These are phyloP conservation scores for Cladorrhinum samala DNA, from an alignment of 495 filamentous ascomycete species.

Conservation along the genomic window DNA sequence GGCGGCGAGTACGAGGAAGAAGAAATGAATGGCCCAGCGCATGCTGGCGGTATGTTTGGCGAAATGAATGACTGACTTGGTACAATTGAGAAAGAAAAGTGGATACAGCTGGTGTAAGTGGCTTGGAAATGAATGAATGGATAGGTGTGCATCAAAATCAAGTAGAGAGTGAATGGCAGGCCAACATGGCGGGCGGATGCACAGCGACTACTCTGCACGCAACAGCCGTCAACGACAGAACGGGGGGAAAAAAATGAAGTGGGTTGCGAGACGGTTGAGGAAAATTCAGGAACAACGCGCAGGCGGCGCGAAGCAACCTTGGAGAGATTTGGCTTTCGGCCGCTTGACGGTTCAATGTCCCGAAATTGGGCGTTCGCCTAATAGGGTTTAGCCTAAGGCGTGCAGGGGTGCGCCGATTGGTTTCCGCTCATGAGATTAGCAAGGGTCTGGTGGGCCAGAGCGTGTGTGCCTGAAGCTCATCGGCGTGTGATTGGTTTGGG, in stretches of 20 bases:
- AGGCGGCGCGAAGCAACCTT: background rate
- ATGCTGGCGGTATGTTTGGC: conserved; percentile 6
- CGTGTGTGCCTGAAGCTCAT: too few species aligned
- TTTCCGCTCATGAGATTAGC: background rate
- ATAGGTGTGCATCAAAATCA: conserved; percentile 1
- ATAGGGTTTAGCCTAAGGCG: background rate
- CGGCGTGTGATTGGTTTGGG: too few species aligned
- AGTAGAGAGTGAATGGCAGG: conserved; percentile 12
- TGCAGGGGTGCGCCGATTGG: conserved; percentile 4
- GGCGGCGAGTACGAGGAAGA: conserved; percentile 17
- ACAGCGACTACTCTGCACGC: background rate
- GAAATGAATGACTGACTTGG: conserved; percentile 5
- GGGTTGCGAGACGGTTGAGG: background rate
- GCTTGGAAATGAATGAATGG: conserved; percentile 2
- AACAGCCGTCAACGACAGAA: background rate
- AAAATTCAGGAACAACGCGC: background rate
- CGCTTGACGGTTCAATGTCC: background rate
- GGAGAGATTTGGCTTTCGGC: conserved; percentile 5
- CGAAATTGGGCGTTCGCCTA: conserved; percentile 1
- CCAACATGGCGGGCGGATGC: conserved; percentile 6
- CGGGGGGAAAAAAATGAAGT: background rate
- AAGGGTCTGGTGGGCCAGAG: too few species aligned
- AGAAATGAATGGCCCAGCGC: conserved; percentile 10
- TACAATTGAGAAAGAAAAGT: background rate
- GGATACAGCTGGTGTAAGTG: background rate